These are phyloP conservation scores for Phytophthora hibernalis DNA, from an alignment of 352 stramenopile species.

Conservation along the genomic window DNA sequence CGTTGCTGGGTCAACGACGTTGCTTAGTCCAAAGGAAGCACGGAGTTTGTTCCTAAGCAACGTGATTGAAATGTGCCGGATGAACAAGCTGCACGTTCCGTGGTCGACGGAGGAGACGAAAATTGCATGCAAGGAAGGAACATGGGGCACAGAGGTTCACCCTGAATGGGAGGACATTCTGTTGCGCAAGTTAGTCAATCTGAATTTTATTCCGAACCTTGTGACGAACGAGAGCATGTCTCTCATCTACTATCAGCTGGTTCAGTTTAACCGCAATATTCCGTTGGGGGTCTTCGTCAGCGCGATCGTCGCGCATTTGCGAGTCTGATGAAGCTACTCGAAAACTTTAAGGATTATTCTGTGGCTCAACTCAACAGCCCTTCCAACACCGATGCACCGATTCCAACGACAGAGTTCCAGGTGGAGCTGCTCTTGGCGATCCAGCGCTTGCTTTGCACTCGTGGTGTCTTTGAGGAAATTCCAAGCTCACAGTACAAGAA, in stretches of 20 bases:
- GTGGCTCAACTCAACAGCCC: constrained; percentile 83
- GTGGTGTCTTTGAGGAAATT: constrained; percentile 87
- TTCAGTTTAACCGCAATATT: constrained; percentile 91
- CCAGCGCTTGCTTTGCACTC: constrained; percentile 83
- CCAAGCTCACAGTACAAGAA: constrained; percentile 89
- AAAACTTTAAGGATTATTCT: constrained; percentile 88
- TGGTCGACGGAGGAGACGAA: constrained; percentile 90
- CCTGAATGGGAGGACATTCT: constrained; percentile 88
- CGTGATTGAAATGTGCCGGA: constrained; percentile 89
- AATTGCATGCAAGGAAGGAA: constrained; percentile 88
- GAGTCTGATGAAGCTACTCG: constrained; percentile 84
- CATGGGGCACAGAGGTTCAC: constrained; percentile 82
- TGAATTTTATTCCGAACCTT: constrained; percentile 84
- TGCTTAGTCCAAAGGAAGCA: constrained; percentile 81
- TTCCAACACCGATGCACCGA: constrained; percentile 81
- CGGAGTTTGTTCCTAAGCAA: constrained; percentile 86
- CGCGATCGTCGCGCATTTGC: constrained; percentile 80
- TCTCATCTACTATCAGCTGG: constrained; percentile 75
- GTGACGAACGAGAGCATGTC: constrained; percentile 83
- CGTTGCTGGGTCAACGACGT: constrained; percentile 72
- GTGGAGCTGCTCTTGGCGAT: constrained; percentile 81
- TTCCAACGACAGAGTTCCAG: constrained; percentile 85
- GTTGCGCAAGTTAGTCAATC: constrained; percentile 78
- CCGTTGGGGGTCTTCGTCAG: constrained; percentile 74
- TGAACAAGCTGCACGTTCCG: constrained; percentile 89